phyloP scores from a whole-genome alignment of 148 eudicot genomes.

The Camellia granthamiana region DNA sequence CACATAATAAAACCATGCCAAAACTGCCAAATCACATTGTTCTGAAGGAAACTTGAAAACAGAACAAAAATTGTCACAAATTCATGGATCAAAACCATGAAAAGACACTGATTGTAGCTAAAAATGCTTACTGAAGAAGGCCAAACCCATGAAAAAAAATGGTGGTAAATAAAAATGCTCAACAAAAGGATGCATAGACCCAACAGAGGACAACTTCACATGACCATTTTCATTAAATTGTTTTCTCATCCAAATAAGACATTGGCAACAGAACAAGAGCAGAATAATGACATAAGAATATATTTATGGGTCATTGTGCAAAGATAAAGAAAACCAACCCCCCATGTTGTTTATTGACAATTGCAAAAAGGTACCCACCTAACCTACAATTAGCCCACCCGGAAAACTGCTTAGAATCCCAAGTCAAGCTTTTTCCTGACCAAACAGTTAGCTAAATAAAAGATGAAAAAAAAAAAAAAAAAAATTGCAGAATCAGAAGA shows the following conservation, averaged over 20 bases:
- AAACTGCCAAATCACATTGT: neutral
- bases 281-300: neutral
- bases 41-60: neutral
- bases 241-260: neutral
- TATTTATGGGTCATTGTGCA: neutral
- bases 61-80: neutral
- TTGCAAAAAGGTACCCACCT: neutral
- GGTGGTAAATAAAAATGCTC: no score
- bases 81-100: neutral
- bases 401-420: no score
- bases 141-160: no score
- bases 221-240: conserved; percentile 5
- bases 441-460: no score
- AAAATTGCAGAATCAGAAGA: no score
- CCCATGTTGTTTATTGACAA: neutral
- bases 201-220: neutral
- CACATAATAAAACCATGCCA: neutral
- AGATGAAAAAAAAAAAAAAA: no score
- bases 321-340: neutral
- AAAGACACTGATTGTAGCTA: neutral
- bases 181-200: no score
- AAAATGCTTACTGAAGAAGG: neutral
- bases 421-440: no score
- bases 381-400: neutral
- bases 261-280: conserved; percentile 3